Base-by-base conservation (phyloP, 2,329 filamentous ascomycete genomes). In the Aspergillus luchuensis region DNA sequence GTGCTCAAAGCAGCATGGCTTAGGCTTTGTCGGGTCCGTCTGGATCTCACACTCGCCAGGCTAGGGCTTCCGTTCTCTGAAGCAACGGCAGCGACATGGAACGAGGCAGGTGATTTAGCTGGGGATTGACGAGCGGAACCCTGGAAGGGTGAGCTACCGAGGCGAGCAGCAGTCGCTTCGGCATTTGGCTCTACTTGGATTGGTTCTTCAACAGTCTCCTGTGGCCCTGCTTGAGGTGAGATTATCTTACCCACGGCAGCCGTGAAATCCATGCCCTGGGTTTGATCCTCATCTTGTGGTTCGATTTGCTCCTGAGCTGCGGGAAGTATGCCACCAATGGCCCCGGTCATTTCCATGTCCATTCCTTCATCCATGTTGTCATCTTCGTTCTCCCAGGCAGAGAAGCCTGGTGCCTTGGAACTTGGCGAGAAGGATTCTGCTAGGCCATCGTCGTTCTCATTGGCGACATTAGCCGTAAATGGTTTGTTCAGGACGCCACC, bases 241-340 rank as follows among this genome's bases (percentile, higher is more conserved):
- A 90, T 77, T 54, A 91, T 90, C 8, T 82, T 81, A 8, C 89
- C 88, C 50, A 90, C 79, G 5, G 84, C 85, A 49, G 81, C 81
- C 2, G 88, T 90, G 71, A 90, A 85, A 49, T 90, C 88, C 88
- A 91, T 90, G 0, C 82, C 86, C 72, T 84, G 80, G 1, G 85
- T 87, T 54, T 76, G 69, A 57, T 78, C 78, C 4, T 78, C 77
- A 65, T 67, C 77, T 64, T 65, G 71, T 50, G 60, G 71, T 66
- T 78, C 78, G 10, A 71, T 74, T 59, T 72, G 73, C 64, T 78
- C 75, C 45, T 77, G 74, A 55, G 75, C 75, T 13, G 76, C 69
- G 36, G 74, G 69, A 36, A 80, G 67, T 43, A 80, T 82, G 23
- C 78, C 77, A 59, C 80, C 80, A 65, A 80, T 71, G 23, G 79